phyloP scores from a whole-genome alignment of 805 yeast genomes.

The Yarrowia bubula region DNA sequence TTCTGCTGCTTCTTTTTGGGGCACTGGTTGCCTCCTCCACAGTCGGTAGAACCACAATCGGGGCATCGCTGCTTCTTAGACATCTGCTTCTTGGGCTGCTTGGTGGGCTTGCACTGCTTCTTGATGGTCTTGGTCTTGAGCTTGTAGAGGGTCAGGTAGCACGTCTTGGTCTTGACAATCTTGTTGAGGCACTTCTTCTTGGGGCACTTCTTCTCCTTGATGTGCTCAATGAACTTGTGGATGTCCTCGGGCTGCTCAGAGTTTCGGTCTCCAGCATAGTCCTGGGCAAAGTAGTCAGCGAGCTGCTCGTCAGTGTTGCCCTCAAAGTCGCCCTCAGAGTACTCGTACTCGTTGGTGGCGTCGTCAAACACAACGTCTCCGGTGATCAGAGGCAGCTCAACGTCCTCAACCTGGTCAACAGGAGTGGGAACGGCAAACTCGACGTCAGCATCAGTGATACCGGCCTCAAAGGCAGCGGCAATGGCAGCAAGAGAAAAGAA shows the following conservation, averaged over 20 bases:
- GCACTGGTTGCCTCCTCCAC: constrained; percentile 7
- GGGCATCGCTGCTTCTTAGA: constrained; percentile 14
- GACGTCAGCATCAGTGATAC: background rate
- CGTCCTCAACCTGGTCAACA: background rate
- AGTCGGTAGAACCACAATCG: background rate
- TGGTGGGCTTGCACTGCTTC: background rate
- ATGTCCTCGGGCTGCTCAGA: constrained; percentile 13
- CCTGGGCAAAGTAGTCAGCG: background rate
- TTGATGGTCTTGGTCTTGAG: constrained; percentile 1
- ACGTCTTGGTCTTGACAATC: constrained; percentile 13
- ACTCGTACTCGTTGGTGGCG: constrained; percentile 9
- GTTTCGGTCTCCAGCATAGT: background rate
- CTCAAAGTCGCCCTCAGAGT: constrained; percentile 22
- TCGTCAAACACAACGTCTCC: background rate
- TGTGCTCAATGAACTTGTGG: constrained; percentile 8
- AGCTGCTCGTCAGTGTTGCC: constrained; percentile 13
- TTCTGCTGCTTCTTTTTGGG: constrained; percentile 53
- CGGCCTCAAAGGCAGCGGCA: constrained; percentile 17
- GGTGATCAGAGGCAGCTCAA: background rate
- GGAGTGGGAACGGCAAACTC: background rate
- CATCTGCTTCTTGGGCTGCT: background rate
- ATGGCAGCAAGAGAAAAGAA: constrained; percentile 18
- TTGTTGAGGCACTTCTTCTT: constrained; percentile 15
- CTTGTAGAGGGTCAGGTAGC: constrained; percentile 9
- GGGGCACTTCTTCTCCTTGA: constrained; percentile 24